Evolutionary conservation across 345 rosid genomes (phyloP), one percentile per base, ranked within the genome.

Genomic region (Lagerstroemia speciosa): DNA sequence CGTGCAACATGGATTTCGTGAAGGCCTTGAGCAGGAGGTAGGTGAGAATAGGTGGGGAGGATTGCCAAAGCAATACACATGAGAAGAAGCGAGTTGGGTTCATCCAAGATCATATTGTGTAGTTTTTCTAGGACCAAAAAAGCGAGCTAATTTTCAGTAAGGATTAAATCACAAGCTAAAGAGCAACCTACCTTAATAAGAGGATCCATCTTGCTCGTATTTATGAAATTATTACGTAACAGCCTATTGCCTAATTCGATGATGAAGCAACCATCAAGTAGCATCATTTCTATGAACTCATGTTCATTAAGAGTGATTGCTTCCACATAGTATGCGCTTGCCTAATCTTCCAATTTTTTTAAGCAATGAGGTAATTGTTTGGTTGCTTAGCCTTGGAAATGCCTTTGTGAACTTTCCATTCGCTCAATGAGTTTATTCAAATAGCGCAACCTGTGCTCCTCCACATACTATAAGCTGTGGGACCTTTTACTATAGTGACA

Each of bases 201-300:
- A 6, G 71, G 65, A 24, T 57, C 61, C 12, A 19, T 11, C 38
- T 46, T 58, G 8, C 46, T 30, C 5, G n/a, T n/a, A n/a, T n/a
- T n/a, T n/a, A 40, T 14, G 26, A 8, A 14, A 31, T 32, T 9
- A 9, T 7, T 5, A 36, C 38, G n/a, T n/a, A n/a, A n/a, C n/a
- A n/a, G n/a, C 38, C 38, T 36, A 3, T 8, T 36, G 3, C 8
- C 38, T 36, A 72, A 10, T 64, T 74, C 75, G 26, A 68, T 37
- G 17, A 77, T 46, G 27, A 71, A 71, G 67, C 67, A 75, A 1
- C 71, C 76, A 58, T 78, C 82, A 62, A 82, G 72, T 3, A 78
- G 69, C 78, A 77, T 17, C 79, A 79, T 73, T 63, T 74, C 62
- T 8, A 73, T 37, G 31, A 79, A 75, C 4, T 69, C 67, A 22